Base-by-base conservation (phyloP, 257 asterid species). In the Salvia hispanica region DNA sequence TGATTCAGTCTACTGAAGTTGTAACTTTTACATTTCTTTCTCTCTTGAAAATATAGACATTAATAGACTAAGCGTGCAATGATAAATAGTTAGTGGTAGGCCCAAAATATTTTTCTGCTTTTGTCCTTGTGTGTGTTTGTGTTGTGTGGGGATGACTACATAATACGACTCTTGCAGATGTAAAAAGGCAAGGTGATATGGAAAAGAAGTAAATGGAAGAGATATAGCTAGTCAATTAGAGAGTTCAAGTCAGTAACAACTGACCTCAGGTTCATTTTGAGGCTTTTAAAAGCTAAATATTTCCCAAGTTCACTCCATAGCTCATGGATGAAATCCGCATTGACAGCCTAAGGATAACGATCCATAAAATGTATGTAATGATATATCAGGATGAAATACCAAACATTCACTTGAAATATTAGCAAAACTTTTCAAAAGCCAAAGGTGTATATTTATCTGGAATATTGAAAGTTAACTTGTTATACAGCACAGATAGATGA, bases 301-400 rank as follows among this genome's bases (percentile, higher is more conserved):
- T 86, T 70, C 15, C 97, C 98, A 52, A 92, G 88, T 85, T 88
- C 97, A 74, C 98, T 88, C 79, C 97, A 83, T 67, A 90, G 81
- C 78, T 86, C 96, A 3, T 53, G 48, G 74, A 85, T 69, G 74
- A 86, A 75, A 86, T 90, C 96, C 18, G 90, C 98, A 77, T 80
- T 55, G 37, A 83, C 87, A 60, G 96, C 98, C 98, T 89, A 54
- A 74, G 59, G 52, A 25, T 44, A 44, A 16, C 12, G 67, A 11
- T 62, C 36, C 39, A 62, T 13, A 62, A 62, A 50, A 52, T 66
- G 65, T 37, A 45, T 14, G 52, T 3, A 39, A 50, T 21, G 12
- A 66, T 5, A 64, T 37, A 45, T 21, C 16, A 67, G 57, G 51
- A 66, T 36, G 57, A 13, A 44, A 55, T 73, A 14, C 39, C 28